These are phyloP conservation scores for Trametes villosa DNA, from an alignment of 768 basidiomycete species.

Conservation along the genomic window DNA sequence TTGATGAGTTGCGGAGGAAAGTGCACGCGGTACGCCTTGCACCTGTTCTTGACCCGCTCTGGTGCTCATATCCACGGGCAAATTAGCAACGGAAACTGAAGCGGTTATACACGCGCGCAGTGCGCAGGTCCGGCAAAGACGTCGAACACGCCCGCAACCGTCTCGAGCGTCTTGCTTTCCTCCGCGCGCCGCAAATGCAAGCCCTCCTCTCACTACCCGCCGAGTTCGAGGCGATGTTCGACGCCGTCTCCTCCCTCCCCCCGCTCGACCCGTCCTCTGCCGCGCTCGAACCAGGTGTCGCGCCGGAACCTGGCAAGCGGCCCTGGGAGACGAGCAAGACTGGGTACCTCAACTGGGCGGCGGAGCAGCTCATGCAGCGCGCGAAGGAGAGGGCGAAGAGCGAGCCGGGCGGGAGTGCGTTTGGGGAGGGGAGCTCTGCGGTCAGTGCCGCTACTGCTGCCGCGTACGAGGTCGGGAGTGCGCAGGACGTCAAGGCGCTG, in stretches of 20 bases:
- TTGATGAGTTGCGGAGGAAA: conserved; percentile 67
- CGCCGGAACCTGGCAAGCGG: conserved; percentile 64
- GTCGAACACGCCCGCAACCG: conserved; percentile 51
- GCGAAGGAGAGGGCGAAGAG: conserved; percentile 30
- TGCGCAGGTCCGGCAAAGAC: conserved; percentile 50
- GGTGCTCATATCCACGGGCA: background rate
- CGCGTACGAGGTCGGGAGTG: conserved; percentile 25
- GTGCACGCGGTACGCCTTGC: conserved; percentile 69
- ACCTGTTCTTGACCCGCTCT: background rate
- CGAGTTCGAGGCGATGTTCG: conserved; percentile 50
- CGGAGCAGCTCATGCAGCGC: conserved; percentile 52
- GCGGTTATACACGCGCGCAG: conserved; percentile 56
- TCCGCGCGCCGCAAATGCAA: conserved; percentile 47
- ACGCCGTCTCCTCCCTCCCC: conserved; percentile 53
- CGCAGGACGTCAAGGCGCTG: conserved; percentile 27
- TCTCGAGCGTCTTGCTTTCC: conserved; percentile 47
- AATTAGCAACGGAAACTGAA: conserved; percentile 69
- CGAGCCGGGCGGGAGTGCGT: conserved; percentile 13
- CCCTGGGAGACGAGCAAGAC: conserved; percentile 77
- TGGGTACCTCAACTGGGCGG: conserved; percentile 82
- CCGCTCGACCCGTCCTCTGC: conserved; percentile 27
- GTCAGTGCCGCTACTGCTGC: conserved; percentile 24
- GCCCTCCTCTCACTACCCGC: conserved; percentile 45
- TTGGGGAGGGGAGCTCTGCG: conserved; percentile 27
- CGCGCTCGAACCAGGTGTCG: conserved; percentile 14